Conservation (phyloP, 2,329 filamentous ascomycete species). For the Huntiella moniliformis region DNA sequence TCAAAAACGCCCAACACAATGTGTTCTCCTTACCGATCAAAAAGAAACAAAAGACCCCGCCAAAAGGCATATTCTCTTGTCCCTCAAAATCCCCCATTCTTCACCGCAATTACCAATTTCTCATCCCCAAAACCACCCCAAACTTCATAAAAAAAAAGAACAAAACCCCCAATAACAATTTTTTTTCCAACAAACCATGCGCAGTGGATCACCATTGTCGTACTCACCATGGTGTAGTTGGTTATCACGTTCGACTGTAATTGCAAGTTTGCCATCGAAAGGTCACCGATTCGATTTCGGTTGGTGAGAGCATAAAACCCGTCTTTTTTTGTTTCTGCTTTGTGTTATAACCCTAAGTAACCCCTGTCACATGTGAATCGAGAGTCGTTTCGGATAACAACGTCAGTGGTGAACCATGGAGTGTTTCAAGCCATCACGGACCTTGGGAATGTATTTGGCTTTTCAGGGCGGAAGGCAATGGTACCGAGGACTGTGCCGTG, state of each 20-base stretch:
- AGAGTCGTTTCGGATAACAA: no score
- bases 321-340: background rate
- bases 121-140: background rate
- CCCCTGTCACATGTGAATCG: no score
- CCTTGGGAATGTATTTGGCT: no score
- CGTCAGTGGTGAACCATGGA: no score
- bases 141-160: background rate
- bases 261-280: constrained; percentile 9
- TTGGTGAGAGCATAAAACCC: constrained; percentile 5
- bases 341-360: background rate
- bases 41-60: background rate
- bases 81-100: background rate
- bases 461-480: no score
- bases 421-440: no score
- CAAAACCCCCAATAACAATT: constrained; percentile 3
- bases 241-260: constrained; percentile 10
- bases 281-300: constrained; percentile 9
- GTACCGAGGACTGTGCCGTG: no score
- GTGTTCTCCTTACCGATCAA: constrained; percentile 21
- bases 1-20: no score
- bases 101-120: background rate
- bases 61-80: background rate
- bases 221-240: constrained; percentile 10
- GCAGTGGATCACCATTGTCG: constrained; percentile 8
- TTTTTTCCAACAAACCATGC: background rate